Percentiles rank a stretch among this genome's conserved stretches.
These are phyloP conservation scores for Candida verbasci DNA, from an alignment of 805 yeast genomes.

Conservation along the genomic window DNA sequence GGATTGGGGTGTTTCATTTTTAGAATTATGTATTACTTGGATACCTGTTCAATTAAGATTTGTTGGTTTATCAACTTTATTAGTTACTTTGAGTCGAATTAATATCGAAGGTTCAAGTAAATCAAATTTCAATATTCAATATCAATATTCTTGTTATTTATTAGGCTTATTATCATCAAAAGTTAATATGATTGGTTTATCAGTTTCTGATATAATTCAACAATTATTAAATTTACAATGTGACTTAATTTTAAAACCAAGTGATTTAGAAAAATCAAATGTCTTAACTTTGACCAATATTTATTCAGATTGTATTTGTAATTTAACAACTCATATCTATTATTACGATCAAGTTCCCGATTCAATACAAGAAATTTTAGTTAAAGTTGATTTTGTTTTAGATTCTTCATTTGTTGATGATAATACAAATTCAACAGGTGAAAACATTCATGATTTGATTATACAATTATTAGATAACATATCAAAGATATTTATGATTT, in stretches of 20 bases:
- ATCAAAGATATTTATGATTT: constrained; percentile 24
- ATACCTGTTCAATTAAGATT: constrained; percentile 78
- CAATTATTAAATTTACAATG: constrained; percentile 51
- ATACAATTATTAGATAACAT: constrained; percentile 29
- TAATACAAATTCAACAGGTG: constrained; percentile 3
- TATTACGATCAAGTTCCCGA: constrained; percentile 86
- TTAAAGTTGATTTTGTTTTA: constrained; percentile 35
- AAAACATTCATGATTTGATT: constrained; percentile 16
- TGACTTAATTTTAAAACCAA: constrained; percentile 23
- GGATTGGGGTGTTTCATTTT: constrained; percentile 52
- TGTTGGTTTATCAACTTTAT: constrained; percentile 48
- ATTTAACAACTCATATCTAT: constrained; percentile 72
- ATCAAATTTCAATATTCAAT: constrained; percentile 20
- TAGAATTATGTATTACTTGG: constrained; percentile 67
- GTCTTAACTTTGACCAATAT: constrained; percentile 31
- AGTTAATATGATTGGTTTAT: constrained; percentile 81
- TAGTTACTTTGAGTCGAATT: constrained; percentile 22
- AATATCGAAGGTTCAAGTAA: constrained; percentile 15
- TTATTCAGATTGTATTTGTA: constrained; percentile 58
- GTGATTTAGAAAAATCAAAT: constrained; percentile 16
- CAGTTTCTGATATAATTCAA: constrained; percentile 74
- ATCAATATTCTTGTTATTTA: constrained; percentile 41
- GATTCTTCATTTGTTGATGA: constrained; percentile 13
- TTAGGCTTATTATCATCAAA: constrained; percentile 66
- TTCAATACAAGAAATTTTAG: constrained; percentile 64